A percentile compares a stretch with the other conserved stretches of the same genome.
Conservation (phyloP, 306 rosid genomes). For the Sicyos baderoa region DNA sequence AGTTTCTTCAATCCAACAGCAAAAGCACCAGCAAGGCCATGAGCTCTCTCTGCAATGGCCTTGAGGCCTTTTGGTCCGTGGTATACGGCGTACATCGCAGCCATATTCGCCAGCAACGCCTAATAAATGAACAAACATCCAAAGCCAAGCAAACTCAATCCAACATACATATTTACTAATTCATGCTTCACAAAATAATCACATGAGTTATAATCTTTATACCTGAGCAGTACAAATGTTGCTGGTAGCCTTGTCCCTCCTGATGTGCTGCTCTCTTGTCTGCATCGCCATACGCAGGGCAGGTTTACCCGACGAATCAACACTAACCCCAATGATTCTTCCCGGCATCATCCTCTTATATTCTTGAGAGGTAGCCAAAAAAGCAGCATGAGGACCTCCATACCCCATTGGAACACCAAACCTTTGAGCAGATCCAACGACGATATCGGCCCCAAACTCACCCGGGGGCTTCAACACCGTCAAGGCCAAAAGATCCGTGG, state of each 20-base stretch:
- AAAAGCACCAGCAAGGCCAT: conserved; percentile 90
- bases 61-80: conserved; percentile 98
- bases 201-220: conserved; percentile 11
- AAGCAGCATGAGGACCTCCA: conserved; percentile 99
- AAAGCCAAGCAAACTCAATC: conserved; percentile 22
- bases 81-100: conserved; percentile 97
- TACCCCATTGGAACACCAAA: conserved; percentile 99
- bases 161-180: neutral
- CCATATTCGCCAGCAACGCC: conserved; percentile 99
- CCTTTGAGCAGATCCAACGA: conserved; percentile 95
- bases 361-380: conserved; percentile 95
- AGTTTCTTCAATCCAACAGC: conserved; percentile 87
- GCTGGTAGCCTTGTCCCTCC: conserved; percentile 99
- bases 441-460: conserved; percentile 90
- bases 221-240: conserved; percentile 99
- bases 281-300: conserved; percentile 99
- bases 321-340: conserved; percentile 87
- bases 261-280: conserved; percentile 96
- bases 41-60: conserved; percentile 67
- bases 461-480: conserved; percentile 93
- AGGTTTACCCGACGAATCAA: conserved; percentile 84
- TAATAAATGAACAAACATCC: conserved; percentile 24
- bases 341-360: conserved; percentile 99
- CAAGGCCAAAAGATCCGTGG: conserved; percentile 77
- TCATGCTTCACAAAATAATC: conserved; percentile 1